Conservation (phyloP, 305 asterid genomes). For the Rubia tinctorum region DNA sequence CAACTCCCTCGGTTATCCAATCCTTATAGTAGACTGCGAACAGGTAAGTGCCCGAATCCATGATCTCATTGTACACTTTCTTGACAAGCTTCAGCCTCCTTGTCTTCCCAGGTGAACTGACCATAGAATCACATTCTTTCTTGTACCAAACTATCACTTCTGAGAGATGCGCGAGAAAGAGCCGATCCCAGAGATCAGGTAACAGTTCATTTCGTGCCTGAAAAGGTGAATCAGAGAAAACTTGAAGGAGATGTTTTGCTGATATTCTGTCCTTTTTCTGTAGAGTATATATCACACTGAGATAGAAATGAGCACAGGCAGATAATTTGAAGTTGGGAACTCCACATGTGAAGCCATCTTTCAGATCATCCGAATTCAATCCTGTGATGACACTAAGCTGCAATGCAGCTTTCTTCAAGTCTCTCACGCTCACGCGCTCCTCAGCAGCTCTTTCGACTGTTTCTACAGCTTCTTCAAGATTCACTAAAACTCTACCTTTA, state of each 20-base stretch:
- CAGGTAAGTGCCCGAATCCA: slow-evolving; percentile 58
- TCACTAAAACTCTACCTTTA: slow-evolving; percentile 56
- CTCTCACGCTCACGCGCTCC: slow-evolving; percentile 41
- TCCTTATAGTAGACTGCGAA: slow-evolving; percentile 72
- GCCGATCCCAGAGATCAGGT: slow-evolving; percentile 66
- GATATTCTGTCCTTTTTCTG: slow-evolving; percentile 61
- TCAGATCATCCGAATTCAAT: slow-evolving; percentile 51
- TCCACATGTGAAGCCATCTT: slow-evolving; percentile 56
- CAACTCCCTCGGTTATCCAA: slow-evolving; percentile 68
- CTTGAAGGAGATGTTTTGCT: slow-evolving; percentile 75
- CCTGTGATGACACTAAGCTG: slow-evolving; percentile 90
- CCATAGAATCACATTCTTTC: slow-evolving; percentile 33
- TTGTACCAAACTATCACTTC: slow-evolving; percentile 62
- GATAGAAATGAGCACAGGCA: slow-evolving; percentile 88
- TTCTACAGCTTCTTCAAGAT: slow-evolving; percentile 76
- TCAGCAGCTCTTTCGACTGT: slow-evolving; percentile 60
- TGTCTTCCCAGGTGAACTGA: slow-evolving; percentile 27
- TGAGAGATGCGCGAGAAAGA: slow-evolving; percentile 55
- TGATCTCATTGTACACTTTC: slow-evolving; percentile 40
- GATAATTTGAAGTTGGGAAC: slow-evolving; percentile 63
- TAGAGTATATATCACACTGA: slow-evolving; percentile 57
- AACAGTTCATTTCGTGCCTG: slow-evolving; percentile 56
- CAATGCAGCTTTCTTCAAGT: slow-evolving; percentile 68
- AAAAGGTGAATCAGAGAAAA: slow-evolving; percentile 60
- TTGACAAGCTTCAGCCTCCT: slow-evolving; percentile 43